Conservation (phyloP, 2,329 filamentous ascomycete genomes). For the Cladorrhinum sp. region DNA sequence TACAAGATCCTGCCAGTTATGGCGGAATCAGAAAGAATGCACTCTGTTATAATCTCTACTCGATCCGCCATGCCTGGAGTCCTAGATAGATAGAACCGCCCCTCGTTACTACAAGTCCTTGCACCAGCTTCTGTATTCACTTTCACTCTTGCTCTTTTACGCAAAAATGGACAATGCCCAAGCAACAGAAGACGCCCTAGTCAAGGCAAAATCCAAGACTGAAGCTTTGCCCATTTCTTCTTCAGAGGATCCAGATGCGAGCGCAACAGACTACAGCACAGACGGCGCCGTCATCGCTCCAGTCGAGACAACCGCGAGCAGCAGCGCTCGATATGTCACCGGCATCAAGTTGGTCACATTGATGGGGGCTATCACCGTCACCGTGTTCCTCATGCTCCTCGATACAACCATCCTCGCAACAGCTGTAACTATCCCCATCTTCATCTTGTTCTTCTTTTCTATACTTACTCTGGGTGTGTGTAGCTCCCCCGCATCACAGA, state of each 20-base stretch:
- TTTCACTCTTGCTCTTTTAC: too few relatives aligned
- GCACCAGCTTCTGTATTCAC: too few relatives aligned
- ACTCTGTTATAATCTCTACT: background rate
- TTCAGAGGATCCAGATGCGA: background rate
- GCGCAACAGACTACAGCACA: background rate
- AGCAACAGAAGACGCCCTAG: background rate
- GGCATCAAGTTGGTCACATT: conserved; percentile 25
- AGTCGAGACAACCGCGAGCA: background rate
- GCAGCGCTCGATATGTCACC: conserved; percentile 10
- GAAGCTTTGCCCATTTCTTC: background rate
- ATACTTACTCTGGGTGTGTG: background rate
- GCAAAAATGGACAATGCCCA: background rate
- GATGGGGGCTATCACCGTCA: conserved; percentile 39
- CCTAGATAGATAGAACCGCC: too few relatives aligned
- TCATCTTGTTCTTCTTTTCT: background rate
- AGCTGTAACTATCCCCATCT: conserved; percentile 26
- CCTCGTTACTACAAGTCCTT: too few relatives aligned
- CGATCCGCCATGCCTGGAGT: background rate
- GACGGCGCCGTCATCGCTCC: background rate
- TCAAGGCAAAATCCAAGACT: background rate
- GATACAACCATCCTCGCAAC: conserved; percentile 54
- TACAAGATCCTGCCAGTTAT: background rate
- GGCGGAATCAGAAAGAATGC: background rate
- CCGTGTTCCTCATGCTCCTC: conserved; percentile 47
- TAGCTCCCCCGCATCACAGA: conserved; percentile 29